Percentiles rank a stretch among this genome's conserved stretches.
Evolutionary conservation across 2,329 filamentous ascomycete genomes (phyloP).

Genomic region (Stemphylium vesicarium): DNA sequence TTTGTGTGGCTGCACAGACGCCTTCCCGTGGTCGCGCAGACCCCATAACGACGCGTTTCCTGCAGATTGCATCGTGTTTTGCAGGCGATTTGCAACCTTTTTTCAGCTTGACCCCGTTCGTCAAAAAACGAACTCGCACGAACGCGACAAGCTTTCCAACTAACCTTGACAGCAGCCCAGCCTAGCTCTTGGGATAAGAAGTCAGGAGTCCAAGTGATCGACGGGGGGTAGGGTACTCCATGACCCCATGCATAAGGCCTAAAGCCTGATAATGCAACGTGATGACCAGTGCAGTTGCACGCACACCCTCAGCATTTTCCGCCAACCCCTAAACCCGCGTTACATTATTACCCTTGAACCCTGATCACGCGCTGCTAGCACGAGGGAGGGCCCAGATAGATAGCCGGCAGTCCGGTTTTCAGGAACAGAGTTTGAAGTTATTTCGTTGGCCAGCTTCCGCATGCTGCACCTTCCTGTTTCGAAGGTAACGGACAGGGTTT

Average conservation of each 20-base stretch:
- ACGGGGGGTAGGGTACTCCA: not conserved
- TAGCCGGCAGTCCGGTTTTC: no score
- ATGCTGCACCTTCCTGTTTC: slow-evolving; percentile 1
- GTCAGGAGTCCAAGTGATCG: slow-evolving; percentile 12
- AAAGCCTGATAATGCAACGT: slow-evolving; percentile 7
- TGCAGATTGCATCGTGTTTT: no score
- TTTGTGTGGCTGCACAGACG: slow-evolving; percentile 4
- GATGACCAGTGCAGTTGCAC: not conserved
- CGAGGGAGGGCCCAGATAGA: no score
- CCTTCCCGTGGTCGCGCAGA: not conserved
- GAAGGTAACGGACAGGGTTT: not conserved
- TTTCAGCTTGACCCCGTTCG: no score
- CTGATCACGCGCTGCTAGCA: slow-evolving; percentile 4
- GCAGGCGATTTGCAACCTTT: no score
- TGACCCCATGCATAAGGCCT: slow-evolving; percentile 6
- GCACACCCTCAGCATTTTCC: not conserved
- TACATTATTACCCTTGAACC: not conserved
- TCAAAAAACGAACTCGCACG: no score
- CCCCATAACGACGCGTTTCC: not conserved
- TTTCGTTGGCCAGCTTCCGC: not conserved
- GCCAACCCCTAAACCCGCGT: no score
- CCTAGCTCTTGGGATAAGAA: not conserved
- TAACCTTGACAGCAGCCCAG: not conserved
- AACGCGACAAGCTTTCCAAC: no score
- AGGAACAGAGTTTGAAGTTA: not conserved